phyloP scores from a whole-genome alignment of 2,329 filamentous ascomycete genomes.

The Diaporthe sp. region DNA sequence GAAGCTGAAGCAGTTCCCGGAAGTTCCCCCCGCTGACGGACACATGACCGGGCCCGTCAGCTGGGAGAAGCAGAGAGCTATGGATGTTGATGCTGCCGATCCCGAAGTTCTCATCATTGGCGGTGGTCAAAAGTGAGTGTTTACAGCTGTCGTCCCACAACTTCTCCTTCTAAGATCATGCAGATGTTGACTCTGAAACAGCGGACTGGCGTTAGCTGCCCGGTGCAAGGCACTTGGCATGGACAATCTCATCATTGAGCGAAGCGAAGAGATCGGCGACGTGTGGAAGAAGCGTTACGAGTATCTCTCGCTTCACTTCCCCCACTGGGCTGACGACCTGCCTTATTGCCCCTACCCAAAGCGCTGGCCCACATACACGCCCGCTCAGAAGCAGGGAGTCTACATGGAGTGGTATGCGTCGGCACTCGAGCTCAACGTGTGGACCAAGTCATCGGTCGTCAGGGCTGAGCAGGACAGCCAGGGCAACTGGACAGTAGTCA shows the following conservation, averaged over 20 bases:
- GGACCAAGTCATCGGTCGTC: constrained; percentile 65
- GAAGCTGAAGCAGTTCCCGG: constrained; percentile 50
- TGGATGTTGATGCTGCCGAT: constrained; percentile 44
- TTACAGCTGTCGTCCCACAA: background rate
- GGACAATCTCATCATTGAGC: constrained; percentile 65
- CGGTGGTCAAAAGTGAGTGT: constrained; percentile 5
- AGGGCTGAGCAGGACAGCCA: constrained; percentile 59
- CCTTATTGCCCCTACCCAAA: constrained; percentile 73
- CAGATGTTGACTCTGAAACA: background rate
- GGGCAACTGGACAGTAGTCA: constrained; percentile 54
- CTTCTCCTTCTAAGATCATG: background rate
- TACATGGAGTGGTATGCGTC: constrained; percentile 75
- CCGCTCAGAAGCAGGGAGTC: constrained; percentile 75
- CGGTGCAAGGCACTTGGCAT: constrained; percentile 69
- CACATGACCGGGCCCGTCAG: constrained; percentile 52
- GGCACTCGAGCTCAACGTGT: constrained; percentile 74
- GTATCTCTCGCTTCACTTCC: constrained; percentile 57
- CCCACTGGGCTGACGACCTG: constrained; percentile 73
- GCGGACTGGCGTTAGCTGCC: constrained; percentile 60
- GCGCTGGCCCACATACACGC: constrained; percentile 75
- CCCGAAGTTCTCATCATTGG: background rate
- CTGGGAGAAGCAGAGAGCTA: constrained; percentile 50
- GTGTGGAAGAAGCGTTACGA: constrained; percentile 72
- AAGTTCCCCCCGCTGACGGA: constrained; percentile 48
- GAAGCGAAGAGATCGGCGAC: constrained; percentile 66